A percentile compares a stretch with the other conserved stretches of the same genome.
Evolutionary conservation across 2,329 filamentous ascomycete species (phyloP).

Genomic region (Chlorencoelia australis): DNA sequence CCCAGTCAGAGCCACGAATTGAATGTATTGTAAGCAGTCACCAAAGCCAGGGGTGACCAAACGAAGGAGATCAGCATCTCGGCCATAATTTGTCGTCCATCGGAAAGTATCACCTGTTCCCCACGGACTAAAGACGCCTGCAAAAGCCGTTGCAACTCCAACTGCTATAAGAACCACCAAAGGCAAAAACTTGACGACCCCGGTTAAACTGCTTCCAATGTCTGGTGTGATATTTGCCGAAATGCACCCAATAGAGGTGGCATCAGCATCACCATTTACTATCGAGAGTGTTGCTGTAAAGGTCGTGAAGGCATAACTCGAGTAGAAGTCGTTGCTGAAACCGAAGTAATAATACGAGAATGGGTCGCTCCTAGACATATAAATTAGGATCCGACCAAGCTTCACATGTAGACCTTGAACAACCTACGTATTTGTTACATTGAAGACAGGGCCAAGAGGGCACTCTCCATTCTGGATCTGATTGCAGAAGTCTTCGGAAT

Average conservation of each 20-base stretch:
- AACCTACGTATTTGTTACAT: too few relatives aligned
- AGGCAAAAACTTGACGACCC: conserved; percentile 65
- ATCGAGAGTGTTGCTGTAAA: conserved; percentile 65
- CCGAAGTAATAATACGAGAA: conserved; percentile 60
- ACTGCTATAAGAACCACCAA: conserved; percentile 69
- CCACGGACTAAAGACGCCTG: conserved; percentile 88
- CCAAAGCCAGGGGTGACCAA: conserved; percentile 93
- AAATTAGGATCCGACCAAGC: conserved; percentile 1
- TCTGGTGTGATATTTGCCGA: conserved; percentile 76
- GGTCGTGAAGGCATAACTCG: conserved; percentile 80
- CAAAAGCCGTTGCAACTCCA: conserved; percentile 71
- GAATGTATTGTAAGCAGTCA: conserved; percentile 93
- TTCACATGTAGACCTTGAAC: too few relatives aligned
- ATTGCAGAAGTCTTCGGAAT: conserved; percentile 55
- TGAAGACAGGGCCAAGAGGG: conserved; percentile 66
- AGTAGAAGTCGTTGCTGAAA: conserved; percentile 62
- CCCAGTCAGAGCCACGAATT: conserved; percentile 85
- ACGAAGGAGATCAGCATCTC: conserved; percentile 82
- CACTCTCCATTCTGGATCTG: conserved; percentile 53
- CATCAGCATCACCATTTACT: conserved; percentile 58
- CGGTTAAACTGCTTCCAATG: conserved; percentile 58
- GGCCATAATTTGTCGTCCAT: conserved; percentile 96
- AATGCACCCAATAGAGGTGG: conserved; percentile 65
- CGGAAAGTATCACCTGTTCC: conserved; percentile 82
- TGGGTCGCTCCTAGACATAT: conserved; percentile 28